Conservation (phyloP, 768 basidiomycete genomes). For the Naganishia onofrii region DNA sequence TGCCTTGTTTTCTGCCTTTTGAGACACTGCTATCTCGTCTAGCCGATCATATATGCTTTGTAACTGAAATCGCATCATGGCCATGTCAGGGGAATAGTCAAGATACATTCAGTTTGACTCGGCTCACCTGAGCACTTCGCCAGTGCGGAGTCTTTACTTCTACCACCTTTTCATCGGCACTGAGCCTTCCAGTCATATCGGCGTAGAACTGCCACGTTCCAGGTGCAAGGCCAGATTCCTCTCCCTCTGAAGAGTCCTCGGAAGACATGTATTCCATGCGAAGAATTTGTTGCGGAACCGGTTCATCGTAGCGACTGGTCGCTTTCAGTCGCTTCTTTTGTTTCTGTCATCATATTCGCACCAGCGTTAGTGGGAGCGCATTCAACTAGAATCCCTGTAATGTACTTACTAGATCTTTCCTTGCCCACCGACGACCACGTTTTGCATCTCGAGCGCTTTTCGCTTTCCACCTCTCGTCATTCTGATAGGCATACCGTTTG, state of each 20-base stretch:
- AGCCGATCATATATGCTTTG: constrained; percentile 39
- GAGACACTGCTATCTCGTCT: constrained; percentile 35
- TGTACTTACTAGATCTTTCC: constrained; percentile 47
- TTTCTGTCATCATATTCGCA: constrained; percentile 37
- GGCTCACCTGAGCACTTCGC: constrained; percentile 44
- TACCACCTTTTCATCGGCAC: constrained; percentile 44
- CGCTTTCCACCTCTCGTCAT: constrained; percentile 36
- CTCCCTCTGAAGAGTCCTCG: constrained; percentile 48
- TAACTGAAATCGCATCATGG: constrained; percentile 29
- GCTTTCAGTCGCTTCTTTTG: constrained; percentile 45
- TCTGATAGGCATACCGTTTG: constrained; percentile 41
- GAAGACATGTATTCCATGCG: constrained; percentile 51
- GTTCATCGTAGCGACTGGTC: constrained; percentile 14
- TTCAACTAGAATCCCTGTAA: background rate
- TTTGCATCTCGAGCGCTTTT: constrained; percentile 43
- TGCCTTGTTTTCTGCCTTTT: constrained; percentile 23
- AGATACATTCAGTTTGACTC: too few relatives aligned
- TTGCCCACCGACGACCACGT: constrained; percentile 46
- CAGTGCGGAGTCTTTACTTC: constrained; percentile 49
- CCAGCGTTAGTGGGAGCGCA: background rate
- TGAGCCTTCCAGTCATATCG: constrained; percentile 37
- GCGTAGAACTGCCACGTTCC: constrained; percentile 29
- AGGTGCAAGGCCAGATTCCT: constrained; percentile 31
- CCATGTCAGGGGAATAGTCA: background rate
- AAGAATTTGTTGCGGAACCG: constrained; percentile 9